A percentile compares a stretch with the other conserved stretches of the same genome.
These are phyloP conservation scores for Fusarium penzigii DNA, from an alignment of 2,329 filamentous ascomycete species.

Conservation along the genomic window DNA sequence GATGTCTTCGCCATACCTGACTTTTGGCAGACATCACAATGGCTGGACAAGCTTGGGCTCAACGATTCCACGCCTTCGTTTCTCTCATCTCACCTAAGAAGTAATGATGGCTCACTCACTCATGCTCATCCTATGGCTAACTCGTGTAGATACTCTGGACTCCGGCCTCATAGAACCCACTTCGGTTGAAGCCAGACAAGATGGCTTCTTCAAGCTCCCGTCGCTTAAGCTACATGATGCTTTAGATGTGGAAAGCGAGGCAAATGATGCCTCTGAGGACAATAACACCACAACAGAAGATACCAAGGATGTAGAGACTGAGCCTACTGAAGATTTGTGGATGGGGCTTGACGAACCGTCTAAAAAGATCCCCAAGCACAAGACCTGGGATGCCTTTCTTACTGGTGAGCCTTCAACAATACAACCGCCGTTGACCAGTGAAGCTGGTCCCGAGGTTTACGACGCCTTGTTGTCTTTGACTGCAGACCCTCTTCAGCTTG, in stretches of 20 bases:
- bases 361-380: slow-evolving; percentile 45
- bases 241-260: slow-evolving; percentile 6
- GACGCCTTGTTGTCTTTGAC: slow-evolving; percentile 58
- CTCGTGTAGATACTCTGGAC: slow-evolving; percentile 8
- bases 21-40: slow-evolving; percentile 58
- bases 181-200: slow-evolving; percentile 21
- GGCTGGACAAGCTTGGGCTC: slow-evolving; percentile 38
- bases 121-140: slow-evolving; percentile 1
- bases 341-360: slow-evolving; percentile 37
- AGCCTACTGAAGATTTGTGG: slow-evolving; percentile 44
- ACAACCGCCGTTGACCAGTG: slow-evolving; percentile 62
- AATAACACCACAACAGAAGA: slow-evolving; percentile 4
- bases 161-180: slow-evolving; percentile 20
- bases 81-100: slow-evolving; percentile 44
- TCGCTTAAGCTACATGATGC: slow-evolving; percentile 11
- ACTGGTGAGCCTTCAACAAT: slow-evolving; percentile 34
- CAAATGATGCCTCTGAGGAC: slow-evolving; percentile 6
- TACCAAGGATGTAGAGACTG: slow-evolving; percentile 6
- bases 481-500: slow-evolving; percentile 41
- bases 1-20: slow-evolving; percentile 65
- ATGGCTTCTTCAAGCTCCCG: slow-evolving; percentile 35
- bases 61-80: slow-evolving; percentile 34
- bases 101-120: slow-evolving; percentile 23
- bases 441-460: slow-evolving; percentile 66
- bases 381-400: slow-evolving; percentile 72